These are phyloP conservation scores for Penicillium sp. DNA, from an alignment of 2,329 filamentous ascomycete species.

Conservation along the genomic window DNA sequence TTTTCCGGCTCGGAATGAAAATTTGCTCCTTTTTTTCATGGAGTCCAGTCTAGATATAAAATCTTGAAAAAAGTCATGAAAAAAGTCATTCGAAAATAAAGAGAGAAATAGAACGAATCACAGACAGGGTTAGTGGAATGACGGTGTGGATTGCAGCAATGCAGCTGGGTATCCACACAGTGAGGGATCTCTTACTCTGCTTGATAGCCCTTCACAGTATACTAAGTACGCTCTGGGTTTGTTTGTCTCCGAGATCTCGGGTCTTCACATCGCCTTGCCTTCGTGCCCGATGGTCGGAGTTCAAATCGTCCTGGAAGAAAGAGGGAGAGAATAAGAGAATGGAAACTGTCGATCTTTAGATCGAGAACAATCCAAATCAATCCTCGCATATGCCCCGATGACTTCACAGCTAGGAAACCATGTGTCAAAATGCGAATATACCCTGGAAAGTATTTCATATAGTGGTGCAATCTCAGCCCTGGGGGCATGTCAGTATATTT, in stretches of 20 bases:
- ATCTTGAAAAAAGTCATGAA: constrained; percentile 6
- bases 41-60: neutral
- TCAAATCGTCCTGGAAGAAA: constrained; percentile 9
- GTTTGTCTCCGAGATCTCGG: neutral
- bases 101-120: constrained; percentile 12
- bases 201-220: neutral
- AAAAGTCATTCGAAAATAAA: constrained; percentile 15
- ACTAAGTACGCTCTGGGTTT: neutral
- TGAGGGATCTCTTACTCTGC: neutral
- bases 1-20: neutral
- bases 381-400: neutral
- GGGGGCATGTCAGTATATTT: too few species aligned
- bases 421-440: neutral
- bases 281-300: constrained; percentile 14
- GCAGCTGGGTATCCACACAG: constrained; percentile 18
- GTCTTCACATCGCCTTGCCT: neutral
- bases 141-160: constrained; percentile 29
- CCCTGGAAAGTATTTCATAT: too few species aligned
- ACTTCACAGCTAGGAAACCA: constrained; percentile 4
- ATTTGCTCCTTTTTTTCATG: neutral
- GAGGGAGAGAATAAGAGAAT: neutral
- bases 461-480: too few species aligned
- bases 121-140: constrained; percentile 18
- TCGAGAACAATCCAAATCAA: constrained; percentile 9
- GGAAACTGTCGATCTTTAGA: constrained; percentile 4